Evolutionary conservation across 441 rosid species (phyloP).

Genomic region (Gossypium schwendimanii): DNA sequence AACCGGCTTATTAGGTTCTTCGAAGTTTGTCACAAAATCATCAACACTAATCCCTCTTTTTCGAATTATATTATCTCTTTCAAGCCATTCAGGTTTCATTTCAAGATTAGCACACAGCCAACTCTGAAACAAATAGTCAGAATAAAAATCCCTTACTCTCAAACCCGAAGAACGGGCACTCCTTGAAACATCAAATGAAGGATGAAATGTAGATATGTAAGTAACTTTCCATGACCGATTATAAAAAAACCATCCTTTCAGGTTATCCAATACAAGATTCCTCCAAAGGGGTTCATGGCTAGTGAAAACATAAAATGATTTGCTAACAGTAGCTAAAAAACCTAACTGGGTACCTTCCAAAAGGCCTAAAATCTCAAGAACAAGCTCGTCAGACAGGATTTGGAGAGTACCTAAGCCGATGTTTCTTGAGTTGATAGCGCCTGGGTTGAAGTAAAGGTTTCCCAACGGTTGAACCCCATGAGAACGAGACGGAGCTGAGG

Average conservation of each 20-base stretch:
- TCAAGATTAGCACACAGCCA: constrained; percentile 97
- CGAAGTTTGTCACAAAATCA: constrained; percentile 61
- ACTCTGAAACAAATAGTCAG: constrained; percentile 87
- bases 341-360: constrained; percentile 57
- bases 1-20: constrained; percentile 84
- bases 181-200: constrained; percentile 24
- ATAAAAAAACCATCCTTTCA: constrained; percentile 55
- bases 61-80: constrained; percentile 67
- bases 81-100: constrained; percentile 90
- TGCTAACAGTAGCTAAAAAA: constrained; percentile 58
- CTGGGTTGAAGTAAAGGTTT: constrained; percentile 54
- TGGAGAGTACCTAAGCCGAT: constrained; percentile 79
- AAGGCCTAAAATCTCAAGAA: constrained; percentile 72
- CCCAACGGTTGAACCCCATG: constrained; percentile 90
- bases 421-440: constrained; percentile 58
- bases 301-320: constrained; percentile 63
- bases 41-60: constrained; percentile 67
- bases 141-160: constrained; percentile 68
- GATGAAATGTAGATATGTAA: constrained; percentile 44
- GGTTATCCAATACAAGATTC: constrained; percentile 61
- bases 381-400: constrained; percentile 60
- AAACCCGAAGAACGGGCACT: constrained; percentile 20
- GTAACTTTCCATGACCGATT: constrained; percentile 74
- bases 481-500: constrained; percentile 42
- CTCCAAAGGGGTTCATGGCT: constrained; percentile 87